A percentile compares a stretch with the other conserved stretches of the same genome.
phyloP scores from a whole-genome alignment of 2,329 filamentous ascomycete genomes.

The Xylaria sp. region DNA sequence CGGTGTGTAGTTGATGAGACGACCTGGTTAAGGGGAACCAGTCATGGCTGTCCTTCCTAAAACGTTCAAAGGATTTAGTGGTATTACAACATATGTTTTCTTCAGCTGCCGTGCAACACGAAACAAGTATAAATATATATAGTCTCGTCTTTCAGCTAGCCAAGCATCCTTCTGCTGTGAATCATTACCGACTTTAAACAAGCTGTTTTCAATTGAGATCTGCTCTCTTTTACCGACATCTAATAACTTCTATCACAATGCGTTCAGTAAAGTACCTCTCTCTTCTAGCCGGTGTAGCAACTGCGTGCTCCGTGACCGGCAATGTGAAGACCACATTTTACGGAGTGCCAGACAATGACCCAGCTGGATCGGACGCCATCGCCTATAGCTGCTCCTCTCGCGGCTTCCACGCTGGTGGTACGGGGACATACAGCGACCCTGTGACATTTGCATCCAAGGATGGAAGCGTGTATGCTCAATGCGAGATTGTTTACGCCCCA shows the following conservation, averaged over 20 bases:
- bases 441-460: slow-evolving; percentile 56
- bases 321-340: slow-evolving; percentile 53
- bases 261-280: slow-evolving; percentile 18
- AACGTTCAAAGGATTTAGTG: slow-evolving; percentile 15
- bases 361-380: slow-evolving; percentile 48
- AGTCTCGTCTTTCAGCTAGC: not conserved
- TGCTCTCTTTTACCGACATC: not conserved
- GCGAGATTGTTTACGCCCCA: slow-evolving; percentile 58
- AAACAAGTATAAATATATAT: slow-evolving; percentile 21
- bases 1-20: not conserved
- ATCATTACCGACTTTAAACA: not conserved
- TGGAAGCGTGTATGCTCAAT: slow-evolving; percentile 52
- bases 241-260: slow-evolving; percentile 17
- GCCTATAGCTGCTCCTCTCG: slow-evolving; percentile 52
- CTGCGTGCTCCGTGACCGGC: slow-evolving; percentile 41
- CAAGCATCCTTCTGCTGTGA: not conserved
- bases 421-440: slow-evolving; percentile 55
- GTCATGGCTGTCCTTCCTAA: slow-evolving; percentile 31
- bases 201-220: not conserved
- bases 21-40: not conserved
- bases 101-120: not conserved
- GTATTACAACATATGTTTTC: slow-evolving; percentile 31
- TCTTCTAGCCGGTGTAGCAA: slow-evolving; percentile 25
- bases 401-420: slow-evolving; percentile 52
- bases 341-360: slow-evolving; percentile 54